Base-by-base conservation (phyloP, 2,329 filamentous ascomycete genomes). In the Beauveria pseudobassiana region DNA sequence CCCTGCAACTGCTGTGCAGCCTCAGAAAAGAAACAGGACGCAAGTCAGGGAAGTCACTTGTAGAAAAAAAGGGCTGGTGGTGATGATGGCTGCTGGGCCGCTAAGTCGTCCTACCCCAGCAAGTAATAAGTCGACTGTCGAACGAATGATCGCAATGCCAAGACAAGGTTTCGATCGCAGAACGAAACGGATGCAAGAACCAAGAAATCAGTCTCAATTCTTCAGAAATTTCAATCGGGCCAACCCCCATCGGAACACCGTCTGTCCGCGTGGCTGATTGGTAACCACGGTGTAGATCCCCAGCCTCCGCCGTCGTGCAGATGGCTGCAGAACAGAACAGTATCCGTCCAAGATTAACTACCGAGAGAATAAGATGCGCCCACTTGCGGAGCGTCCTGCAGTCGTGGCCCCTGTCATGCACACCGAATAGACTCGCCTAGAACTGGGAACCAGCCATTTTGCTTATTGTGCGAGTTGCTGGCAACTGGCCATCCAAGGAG, bases 281-380 rank as follows among this genome's bases (percentile, higher is more conserved):
- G 55, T 24, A 42, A 26, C 45, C 5, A 28, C 34, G 3, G 10
- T 50, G 45, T 50, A 40, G 55, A 58, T 58, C 55, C 55, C 55
- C 55, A 58, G 46, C 55, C 55, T 58, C 55, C 55, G 55, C 55
- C 8, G 45, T 49, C 16, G 45, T 50, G 55, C 55, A 57, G 54
- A 38, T 48, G 42, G 54, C 54, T 57, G 54, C 38, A 56, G 40
- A 28, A 10, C 20, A 34, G 26, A 46, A 20, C 5, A 34, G n/a
- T 9, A 28, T 22, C 16, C 10, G 28, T 10, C 12, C 28, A 28
- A 46, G 10, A 14, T 24, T 7, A 49, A 22, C 14, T 26, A 24
- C 26, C 24, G 12, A 12, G 3, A 12, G 18, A 30, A 8, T 28
- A 56, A 56, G n/a, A 49, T 38, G 9, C 45, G 55, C 45, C 55